phyloP scores from a whole-genome alignment of 192 early-diverging fungal genomes.

The Dissophora globulifera region DNA sequence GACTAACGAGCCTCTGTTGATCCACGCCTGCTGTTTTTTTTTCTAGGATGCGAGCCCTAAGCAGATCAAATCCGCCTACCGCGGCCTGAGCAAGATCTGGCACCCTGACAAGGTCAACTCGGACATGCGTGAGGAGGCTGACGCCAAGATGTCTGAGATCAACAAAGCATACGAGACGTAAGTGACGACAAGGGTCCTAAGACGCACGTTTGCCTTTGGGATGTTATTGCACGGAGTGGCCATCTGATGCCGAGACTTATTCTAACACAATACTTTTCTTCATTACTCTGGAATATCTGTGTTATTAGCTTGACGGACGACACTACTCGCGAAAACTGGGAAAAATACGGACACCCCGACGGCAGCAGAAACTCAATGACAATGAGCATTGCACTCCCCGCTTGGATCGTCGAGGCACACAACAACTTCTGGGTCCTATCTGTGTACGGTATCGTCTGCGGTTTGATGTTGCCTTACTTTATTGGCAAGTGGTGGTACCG shows the following conservation, averaged over 20 bases:
- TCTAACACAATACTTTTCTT: too few species aligned
- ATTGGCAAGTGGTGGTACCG: conserved; percentile 97
- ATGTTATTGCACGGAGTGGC: too few species aligned
- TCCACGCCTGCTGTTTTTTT: background rate
- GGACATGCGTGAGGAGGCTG: conserved; percentile 75
- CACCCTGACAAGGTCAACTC: conserved; percentile 83
- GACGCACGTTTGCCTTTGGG: too few species aligned
- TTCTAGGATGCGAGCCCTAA: conserved; percentile 47
- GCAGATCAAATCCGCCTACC: conserved; percentile 63
- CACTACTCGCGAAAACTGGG: conserved; percentile 88
- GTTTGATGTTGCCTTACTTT: conserved; percentile 85
- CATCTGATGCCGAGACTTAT: too few species aligned
- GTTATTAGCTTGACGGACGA: conserved; percentile 92
- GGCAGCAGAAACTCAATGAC: conserved; percentile 71
- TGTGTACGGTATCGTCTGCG: conserved; percentile 90
- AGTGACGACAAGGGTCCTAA: too few species aligned
- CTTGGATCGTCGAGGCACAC: conserved; percentile 86
- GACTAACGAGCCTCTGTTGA: background rate
- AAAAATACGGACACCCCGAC: conserved; percentile 97
- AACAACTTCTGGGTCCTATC: conserved; percentile 86
- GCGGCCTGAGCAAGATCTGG: conserved; percentile 62
- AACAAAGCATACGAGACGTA: conserved; percentile 94
- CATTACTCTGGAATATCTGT: too few species aligned
- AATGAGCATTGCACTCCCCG: conserved; percentile 95
- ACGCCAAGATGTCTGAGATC: conserved; percentile 84